phyloP scores from a whole-genome alignment of 1,284 basidiomycete species.

The Tremellales sp. region DNA sequence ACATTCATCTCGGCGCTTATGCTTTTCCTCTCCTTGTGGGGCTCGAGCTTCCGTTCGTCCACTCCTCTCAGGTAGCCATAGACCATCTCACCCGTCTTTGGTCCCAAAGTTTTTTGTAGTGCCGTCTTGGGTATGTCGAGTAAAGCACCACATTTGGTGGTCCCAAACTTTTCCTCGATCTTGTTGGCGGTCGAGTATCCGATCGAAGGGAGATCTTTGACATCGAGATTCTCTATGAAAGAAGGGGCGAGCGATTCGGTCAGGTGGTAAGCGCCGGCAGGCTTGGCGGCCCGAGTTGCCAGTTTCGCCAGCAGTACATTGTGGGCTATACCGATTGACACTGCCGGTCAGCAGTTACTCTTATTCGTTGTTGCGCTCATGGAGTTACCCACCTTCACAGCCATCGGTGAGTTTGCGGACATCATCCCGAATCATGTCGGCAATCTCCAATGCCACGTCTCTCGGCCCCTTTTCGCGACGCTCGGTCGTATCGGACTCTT shows the following conservation, averaged over 20 bases:
- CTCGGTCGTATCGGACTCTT: constrained; percentile 37
- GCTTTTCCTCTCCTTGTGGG: constrained; percentile 76
- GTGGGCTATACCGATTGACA: constrained; percentile 84
- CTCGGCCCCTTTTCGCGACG: constrained; percentile 5
- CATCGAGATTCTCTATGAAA: constrained; percentile 70
- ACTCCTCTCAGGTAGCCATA: constrained; percentile 79
- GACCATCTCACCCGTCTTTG: constrained; percentile 74
- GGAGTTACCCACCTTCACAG: constrained; percentile 74
- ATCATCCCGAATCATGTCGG: constrained; percentile 72
- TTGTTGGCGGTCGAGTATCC: constrained; percentile 68
- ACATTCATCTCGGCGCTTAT: constrained; percentile 91
- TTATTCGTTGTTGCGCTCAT: background rate
- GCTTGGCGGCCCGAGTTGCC: constrained; percentile 87
- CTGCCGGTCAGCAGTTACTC: constrained; percentile 46
- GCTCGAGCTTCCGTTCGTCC: constrained; percentile 73
- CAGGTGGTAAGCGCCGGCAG: constrained; percentile 68
- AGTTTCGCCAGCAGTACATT: constrained; percentile 90
- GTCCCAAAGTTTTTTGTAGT: constrained; percentile 72
- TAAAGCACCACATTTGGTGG: constrained; percentile 64
- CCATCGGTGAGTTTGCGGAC: constrained; percentile 66
- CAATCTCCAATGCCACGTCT: constrained; percentile 65
- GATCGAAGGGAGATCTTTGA: constrained; percentile 84
- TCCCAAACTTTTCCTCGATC: constrained; percentile 67
- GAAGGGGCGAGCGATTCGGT: constrained; percentile 39
- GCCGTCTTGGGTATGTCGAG: constrained; percentile 60